Percentiles rank a stretch among this genome's conserved stretches.
Evolutionary conservation across 768 basidiomycete genomes (phyloP).

Genomic region (Russula lepida): DNA sequence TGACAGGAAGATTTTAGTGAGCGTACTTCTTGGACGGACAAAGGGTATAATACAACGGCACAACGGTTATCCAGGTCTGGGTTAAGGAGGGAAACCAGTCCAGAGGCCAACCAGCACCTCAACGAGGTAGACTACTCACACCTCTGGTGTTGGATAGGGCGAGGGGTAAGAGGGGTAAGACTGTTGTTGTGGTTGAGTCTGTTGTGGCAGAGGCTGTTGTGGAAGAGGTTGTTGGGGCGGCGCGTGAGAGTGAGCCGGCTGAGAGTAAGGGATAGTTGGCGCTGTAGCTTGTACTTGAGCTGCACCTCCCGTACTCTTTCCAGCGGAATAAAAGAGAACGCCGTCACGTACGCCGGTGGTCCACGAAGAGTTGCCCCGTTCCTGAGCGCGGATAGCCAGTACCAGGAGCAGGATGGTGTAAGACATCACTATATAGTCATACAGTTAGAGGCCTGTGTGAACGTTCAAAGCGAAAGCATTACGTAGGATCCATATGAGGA

Average conservation of each 20-base stretch:
- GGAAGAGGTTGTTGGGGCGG: not conserved
- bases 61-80: not conserved
- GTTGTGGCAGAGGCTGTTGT: not conserved
- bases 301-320: not conserved
- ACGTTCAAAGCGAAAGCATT: not conserved
- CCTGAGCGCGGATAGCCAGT: slow-evolving; percentile 25
- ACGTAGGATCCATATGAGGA: slow-evolving; percentile 32
- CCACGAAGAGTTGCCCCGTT: slow-evolving; percentile 30
- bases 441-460: not conserved
- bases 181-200: not conserved
- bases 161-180: not conserved
- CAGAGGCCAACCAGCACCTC: not conserved
- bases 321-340: slow-evolving; percentile 9
- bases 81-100: not conserved
- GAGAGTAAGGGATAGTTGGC: not conserved
- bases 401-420: slow-evolving; percentile 27
- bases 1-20: not conserved
- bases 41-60: not conserved
- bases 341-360: slow-evolving; percentile 28
- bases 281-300: not conserved
- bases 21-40: not conserved
- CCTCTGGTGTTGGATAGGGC: not conserved
- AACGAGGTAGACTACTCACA: not conserved
- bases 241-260: not conserved
- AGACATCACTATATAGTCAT: slow-evolving; percentile 26